Evolutionary conservation across 1,139 yeast genomes (phyloP).

Genomic region (Meyerozyma smithsonii): DNA sequence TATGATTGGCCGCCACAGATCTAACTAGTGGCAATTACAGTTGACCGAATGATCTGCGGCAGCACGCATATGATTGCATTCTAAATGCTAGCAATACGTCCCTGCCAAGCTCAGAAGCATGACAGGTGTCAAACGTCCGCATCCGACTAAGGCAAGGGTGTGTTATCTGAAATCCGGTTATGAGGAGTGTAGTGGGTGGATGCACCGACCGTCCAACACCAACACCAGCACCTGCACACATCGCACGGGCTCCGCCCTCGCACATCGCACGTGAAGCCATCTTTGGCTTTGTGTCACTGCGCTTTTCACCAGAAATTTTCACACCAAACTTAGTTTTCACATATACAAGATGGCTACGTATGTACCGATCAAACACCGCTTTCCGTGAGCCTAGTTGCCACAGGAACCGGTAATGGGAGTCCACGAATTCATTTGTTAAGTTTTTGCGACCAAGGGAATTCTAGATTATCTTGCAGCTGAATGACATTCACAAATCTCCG

Average conservation of each 20-base stretch:
- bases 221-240: background rate
- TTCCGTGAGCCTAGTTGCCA: background rate
- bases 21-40: too few species aligned
- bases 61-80: too few species aligned
- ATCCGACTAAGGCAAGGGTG: too few species aligned
- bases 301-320: constrained; percentile 1
- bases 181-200: too few species aligned
- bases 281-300: background rate
- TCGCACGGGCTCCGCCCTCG: background rate
- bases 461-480: constrained; percentile 44
- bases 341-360: constrained; percentile 14
- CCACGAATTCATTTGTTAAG: background rate
- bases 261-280: background rate
- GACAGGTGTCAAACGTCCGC: too few species aligned
- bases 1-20: too few species aligned
- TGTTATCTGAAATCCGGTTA: too few species aligned
- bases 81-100: too few species aligned
- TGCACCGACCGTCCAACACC: too few species aligned
- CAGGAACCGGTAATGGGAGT: background rate
- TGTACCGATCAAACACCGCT: constrained; percentile 7
- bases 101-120: too few species aligned
- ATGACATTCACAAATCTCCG: constrained; percentile 21
- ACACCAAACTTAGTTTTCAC: constrained; percentile 3
- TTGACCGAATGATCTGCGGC: too few species aligned
- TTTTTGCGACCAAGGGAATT: constrained; percentile 33